A percentile compares a stretch with the other conserved stretches of the same genome.
phyloP scores from a whole-genome alignment of 2,329 filamentous ascomycete species.

The Fusarium fujikuroi region DNA sequence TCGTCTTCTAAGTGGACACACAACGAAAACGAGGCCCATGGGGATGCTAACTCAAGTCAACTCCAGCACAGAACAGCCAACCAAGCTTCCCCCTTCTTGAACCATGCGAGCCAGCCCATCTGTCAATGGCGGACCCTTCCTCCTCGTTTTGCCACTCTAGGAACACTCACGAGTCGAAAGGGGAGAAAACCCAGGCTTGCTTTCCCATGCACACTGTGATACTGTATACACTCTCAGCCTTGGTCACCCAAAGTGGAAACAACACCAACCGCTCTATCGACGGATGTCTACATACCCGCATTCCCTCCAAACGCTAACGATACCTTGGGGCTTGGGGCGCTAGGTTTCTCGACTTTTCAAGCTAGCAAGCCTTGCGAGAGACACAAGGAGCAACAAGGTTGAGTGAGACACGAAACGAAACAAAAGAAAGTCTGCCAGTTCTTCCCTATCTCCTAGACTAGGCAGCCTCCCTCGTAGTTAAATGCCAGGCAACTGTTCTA shows the following conservation, averaged over 20 bases:
- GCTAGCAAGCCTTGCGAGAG: slow-evolving; percentile 32
- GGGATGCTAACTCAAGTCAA: slow-evolving; percentile 5
- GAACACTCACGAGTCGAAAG: not conserved
- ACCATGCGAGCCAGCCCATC: not conserved
- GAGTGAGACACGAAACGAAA: slow-evolving; percentile 31
- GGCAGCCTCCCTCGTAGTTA: not conserved
- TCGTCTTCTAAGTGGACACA: slow-evolving; percentile 5
- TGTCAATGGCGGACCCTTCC: not conserved
- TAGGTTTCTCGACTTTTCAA: not conserved
- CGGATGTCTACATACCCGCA: slow-evolving; percentile 22
- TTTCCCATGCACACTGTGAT: slow-evolving; percentile 9
- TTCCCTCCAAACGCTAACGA: slow-evolving; percentile 29
- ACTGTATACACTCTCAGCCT: slow-evolving; percentile 23
- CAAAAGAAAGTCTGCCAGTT: slow-evolving; percentile 9
- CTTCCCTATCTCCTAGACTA: not conserved
- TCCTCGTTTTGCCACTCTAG: slow-evolving; percentile 18
- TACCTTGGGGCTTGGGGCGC: not conserved
- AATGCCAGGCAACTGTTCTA: not conserved
- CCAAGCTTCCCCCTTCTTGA: not conserved
- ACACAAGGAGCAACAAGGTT: slow-evolving; percentile 26
- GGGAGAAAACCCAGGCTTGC: not conserved
- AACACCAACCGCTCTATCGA: slow-evolving; percentile 7
- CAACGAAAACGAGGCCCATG: slow-evolving; percentile 7
- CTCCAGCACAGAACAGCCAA: not conserved
- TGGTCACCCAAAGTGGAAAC: slow-evolving; percentile 11